These are phyloP conservation scores for Prunus mume DNA, from an alignment of 306 rosid genomes.

Conservation along the genomic window DNA sequence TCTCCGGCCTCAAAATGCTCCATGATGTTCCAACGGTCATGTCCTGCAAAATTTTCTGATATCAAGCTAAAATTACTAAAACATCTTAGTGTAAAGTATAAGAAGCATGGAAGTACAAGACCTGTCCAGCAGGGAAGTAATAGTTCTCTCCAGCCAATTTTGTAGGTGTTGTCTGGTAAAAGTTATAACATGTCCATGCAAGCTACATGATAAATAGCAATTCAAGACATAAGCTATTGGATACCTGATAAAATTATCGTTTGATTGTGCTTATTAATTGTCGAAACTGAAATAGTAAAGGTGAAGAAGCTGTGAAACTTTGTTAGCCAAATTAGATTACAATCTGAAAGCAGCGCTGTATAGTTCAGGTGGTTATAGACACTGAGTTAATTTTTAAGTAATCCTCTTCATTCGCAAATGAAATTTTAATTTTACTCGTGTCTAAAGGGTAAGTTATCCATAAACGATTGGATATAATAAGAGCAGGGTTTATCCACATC, in stretches of 20 bases:
- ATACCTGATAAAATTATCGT: neutral
- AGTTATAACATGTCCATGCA: slow-evolving; percentile 85
- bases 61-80: slow-evolving; percentile 5
- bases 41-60: slow-evolving; percentile 39
- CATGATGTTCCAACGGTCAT: slow-evolving; percentile 68
- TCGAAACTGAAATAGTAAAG: neutral
- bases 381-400: neutral
- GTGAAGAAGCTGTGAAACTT: neutral
- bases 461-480: neutral
- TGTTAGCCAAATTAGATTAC: neutral
- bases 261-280: neutral
- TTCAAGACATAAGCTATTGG: neutral
- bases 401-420: neutral
- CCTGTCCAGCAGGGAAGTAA: slow-evolving; percentile 57
- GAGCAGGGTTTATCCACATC: neutral
- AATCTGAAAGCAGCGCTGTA: neutral
- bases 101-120: slow-evolving; percentile 18
- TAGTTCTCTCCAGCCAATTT: slow-evolving; percentile 80
- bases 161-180: slow-evolving; percentile 70
- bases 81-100: slow-evolving; percentile 4
- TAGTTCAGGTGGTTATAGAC: neutral
- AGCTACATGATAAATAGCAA: slow-evolving; percentile 35
- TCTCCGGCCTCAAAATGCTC: slow-evolving; percentile 80
- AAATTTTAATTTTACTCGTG: neutral
- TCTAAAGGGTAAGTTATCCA: neutral